These are phyloP conservation scores for Suillus alpinus DNA, from an alignment of 768 basidiomycete genomes.

Conservation along the genomic window DNA sequence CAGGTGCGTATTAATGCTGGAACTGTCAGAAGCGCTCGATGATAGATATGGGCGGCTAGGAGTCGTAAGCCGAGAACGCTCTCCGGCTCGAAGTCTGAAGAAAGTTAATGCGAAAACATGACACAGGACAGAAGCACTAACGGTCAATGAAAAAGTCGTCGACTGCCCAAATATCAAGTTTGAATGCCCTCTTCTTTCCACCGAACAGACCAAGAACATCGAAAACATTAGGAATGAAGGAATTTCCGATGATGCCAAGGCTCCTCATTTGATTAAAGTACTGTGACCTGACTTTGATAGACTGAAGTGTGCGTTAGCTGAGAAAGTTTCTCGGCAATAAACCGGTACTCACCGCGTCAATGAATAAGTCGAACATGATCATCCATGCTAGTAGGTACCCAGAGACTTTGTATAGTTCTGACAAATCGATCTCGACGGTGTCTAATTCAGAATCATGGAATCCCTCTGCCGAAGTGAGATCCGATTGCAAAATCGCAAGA, in stretches of 20 bases:
- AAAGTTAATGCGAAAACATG: conserved; percentile 3
- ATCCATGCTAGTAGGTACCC: conserved; percentile 86
- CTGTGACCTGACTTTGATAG: conserved; percentile 77
- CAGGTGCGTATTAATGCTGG: conserved; percentile 85
- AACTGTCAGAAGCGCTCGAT: conserved; percentile 77
- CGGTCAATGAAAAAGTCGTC: conserved; percentile 80
- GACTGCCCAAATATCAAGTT: conserved; percentile 81
- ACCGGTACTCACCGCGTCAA: conserved; percentile 63
- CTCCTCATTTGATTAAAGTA: conserved; percentile 87
- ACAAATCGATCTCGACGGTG: conserved; percentile 23
- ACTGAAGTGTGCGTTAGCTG: conserved; percentile 44
- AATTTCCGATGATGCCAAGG: conserved; percentile 55
- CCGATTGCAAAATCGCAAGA: conserved; percentile 55
- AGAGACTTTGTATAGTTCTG: conserved; percentile 42
- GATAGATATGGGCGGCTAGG: conserved; percentile 85
- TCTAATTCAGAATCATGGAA: conserved; percentile 37
- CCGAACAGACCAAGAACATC: conserved; percentile 64
- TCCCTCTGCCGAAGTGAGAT: conserved; percentile 37
- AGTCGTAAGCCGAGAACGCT: conserved; percentile 53
- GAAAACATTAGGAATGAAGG: conserved; percentile 74
- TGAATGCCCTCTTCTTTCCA: conserved; percentile 64
- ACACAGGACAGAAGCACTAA: conserved; percentile 33
- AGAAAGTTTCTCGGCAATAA: background rate
- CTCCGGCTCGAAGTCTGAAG: conserved; percentile 56
- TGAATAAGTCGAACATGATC: conserved; percentile 82